Evolutionary conservation across 768 basidiomycete species (phyloP).

Genomic region (Auriculariales sp.): DNA sequence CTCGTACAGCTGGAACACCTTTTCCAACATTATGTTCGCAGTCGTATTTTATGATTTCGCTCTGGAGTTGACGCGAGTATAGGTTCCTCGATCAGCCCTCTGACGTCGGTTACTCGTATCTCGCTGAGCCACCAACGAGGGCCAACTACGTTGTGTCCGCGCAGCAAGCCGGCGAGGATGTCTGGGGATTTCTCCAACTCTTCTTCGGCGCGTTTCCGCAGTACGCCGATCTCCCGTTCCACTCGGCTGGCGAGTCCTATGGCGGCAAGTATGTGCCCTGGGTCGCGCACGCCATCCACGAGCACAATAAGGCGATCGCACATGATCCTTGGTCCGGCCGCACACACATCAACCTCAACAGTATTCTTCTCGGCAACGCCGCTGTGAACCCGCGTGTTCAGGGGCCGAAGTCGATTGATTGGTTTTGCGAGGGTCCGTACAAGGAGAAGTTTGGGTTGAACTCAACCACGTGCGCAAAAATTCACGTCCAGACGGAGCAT

Average conservation of each 20-base stretch:
- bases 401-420: constrained; percentile 68
- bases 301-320: too few species aligned
- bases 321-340: too few species aligned
- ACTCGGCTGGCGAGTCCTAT: constrained; percentile 71
- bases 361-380: constrained; percentile 78
- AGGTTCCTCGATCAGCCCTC: constrained; percentile 47
- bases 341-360: constrained; percentile 64
- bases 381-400: constrained; percentile 74
- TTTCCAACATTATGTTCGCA: constrained; percentile 22
- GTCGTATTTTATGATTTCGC: too few species aligned
- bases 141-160: constrained; percentile 62
- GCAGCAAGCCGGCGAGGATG: constrained; percentile 79
- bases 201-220: constrained; percentile 66
- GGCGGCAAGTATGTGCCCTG: constrained; percentile 52
- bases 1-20: constrained; percentile 78
- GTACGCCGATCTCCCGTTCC: constrained; percentile 58
- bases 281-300: constrained; percentile 68
- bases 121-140: constrained; percentile 31
- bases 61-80: too few species aligned
- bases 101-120: constrained; percentile 83
- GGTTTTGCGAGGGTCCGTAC: constrained; percentile 66
- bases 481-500: constrained; percentile 63
- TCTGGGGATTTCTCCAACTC: constrained; percentile 71
- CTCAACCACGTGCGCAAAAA: constrained; percentile 50
- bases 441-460: constrained; percentile 62